Percentiles rank a stretch among this genome's conserved stretches.
These are phyloP conservation scores for Staphylotrichum longicolle DNA, from an alignment of 495 filamentous ascomycete genomes.

Conservation along the genomic window DNA sequence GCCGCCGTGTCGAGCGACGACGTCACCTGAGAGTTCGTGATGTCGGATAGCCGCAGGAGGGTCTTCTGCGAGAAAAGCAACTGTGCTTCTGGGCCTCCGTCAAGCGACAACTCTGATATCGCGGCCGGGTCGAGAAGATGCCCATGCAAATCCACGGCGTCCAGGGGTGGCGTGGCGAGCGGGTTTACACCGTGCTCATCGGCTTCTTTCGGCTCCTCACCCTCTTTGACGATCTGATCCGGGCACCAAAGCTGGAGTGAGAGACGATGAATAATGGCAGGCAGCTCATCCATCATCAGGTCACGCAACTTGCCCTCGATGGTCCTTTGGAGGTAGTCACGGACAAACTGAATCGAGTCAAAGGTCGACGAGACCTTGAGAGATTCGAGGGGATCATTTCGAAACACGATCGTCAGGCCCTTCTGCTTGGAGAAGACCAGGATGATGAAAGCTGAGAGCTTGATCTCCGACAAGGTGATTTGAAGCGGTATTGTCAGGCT, in stretches of 20 bases:
- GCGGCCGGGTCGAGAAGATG: slow-evolving; percentile 69
- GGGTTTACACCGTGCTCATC: slow-evolving; percentile 66
- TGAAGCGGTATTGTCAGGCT: slow-evolving; percentile 93
- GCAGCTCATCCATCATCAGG: slow-evolving; percentile 95
- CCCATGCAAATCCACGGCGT: slow-evolving; percentile 73
- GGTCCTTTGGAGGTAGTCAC: slow-evolving; percentile 93
- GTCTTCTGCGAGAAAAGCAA: slow-evolving; percentile 91
- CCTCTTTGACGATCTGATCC: slow-evolving; percentile 68
- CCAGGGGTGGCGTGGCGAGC: slow-evolving; percentile 71
- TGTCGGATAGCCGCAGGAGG: slow-evolving; percentile 67
- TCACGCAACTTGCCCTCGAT: slow-evolving; percentile 92
- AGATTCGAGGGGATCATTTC: slow-evolving; percentile 96
- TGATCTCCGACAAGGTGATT: slow-evolving; percentile 94
- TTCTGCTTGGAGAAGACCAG: slow-evolving; percentile 96
- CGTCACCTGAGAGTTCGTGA: slow-evolving; percentile 80
- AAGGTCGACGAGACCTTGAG: slow-evolving; percentile 98
- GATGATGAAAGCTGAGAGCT: slow-evolving; percentile 96
- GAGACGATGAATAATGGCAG: slow-evolving; percentile 90
- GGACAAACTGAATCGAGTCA: slow-evolving; percentile 96
- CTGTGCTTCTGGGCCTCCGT: slow-evolving; percentile 71
- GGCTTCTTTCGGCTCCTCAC: slow-evolving; percentile 43
- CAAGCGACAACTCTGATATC: slow-evolving; percentile 70
- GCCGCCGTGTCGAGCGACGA: slow-evolving; percentile 82
- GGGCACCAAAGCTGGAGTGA: slow-evolving; percentile 88
- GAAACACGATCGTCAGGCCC: slow-evolving; percentile 91